Evolutionary conservation across 2,329 filamentous ascomycete genomes (phyloP), one percentile per base, ranked within the genome.

Genomic region (Mycogone perniciosa): DNA sequence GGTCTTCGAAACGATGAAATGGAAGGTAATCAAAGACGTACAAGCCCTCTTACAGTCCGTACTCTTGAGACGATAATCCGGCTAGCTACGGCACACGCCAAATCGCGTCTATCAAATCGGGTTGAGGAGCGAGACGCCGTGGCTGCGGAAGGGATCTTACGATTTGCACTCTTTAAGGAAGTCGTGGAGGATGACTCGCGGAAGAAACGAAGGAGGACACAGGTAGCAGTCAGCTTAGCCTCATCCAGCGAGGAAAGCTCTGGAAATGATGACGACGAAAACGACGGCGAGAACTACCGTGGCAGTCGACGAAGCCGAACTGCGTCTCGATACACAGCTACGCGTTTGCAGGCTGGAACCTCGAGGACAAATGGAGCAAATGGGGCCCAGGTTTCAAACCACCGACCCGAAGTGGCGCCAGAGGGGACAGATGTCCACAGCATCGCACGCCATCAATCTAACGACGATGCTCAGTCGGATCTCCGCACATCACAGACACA

Each of bases 41-140:
- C 93, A 0, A 92, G 88, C 39, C 93, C 93, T 4, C 88, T 99
- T 76, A 99, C 93, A 7, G 92, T 96, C 6, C 89, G 93, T 84
- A 97, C 92, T 2, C 77, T 99, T 11, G 93, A 99, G 70, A 99
- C 93, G 0, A 79, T 99, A n/a, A 97, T 99, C 65, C 93, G 93
- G 83, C 78, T 99, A 13, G 88, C 93, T 5, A 97, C 92, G 0
- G 93, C 93, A 1, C 93, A 99, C 61, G 93, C 93, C 54, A 99
- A 97, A 71, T 82, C 91, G 6, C 83, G 93, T 31, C 76, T 99
- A 6, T 96, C 90, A 1, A 90, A 82, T 63, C 78, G 89, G 38
- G 89, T 99, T 3, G 91, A 97, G 57, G 87, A 95, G 66, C 84
- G 85, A 50, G 93, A 99, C 67, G 91, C 92, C 1, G 73, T 88